Percentiles rank a stretch among this genome's conserved stretches.
Evolutionary conservation across 2,329 filamentous ascomycete genomes (phyloP).

Genomic region (Diplodia mutila): DNA sequence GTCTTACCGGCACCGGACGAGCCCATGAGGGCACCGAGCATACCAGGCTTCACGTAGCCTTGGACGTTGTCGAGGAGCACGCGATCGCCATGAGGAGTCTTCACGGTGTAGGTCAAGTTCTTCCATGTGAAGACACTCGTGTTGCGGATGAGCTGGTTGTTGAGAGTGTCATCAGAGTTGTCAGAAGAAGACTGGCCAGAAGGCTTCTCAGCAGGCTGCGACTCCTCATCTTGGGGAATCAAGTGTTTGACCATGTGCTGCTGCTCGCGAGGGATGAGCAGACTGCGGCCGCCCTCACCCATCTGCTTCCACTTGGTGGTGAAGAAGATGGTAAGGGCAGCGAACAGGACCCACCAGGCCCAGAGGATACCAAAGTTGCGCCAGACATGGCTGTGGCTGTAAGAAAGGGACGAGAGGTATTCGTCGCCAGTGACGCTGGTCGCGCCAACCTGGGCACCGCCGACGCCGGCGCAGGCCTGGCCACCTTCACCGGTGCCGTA

Average conservation of each 20-base stretch:
- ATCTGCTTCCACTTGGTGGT: conserved; percentile 62
- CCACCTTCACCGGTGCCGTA: conserved; percentile 45
- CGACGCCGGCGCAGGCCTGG: conserved; percentile 62
- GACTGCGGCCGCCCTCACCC: conserved; percentile 56
- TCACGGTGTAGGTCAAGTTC: conserved; percentile 27
- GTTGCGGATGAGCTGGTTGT: conserved; percentile 60
- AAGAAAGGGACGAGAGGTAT: conserved; percentile 59
- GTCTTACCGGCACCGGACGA: conserved; percentile 26
- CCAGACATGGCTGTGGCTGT: conserved; percentile 36
- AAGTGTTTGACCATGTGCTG: conserved; percentile 32
- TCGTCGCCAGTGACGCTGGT: conserved; percentile 60
- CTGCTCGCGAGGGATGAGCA: conserved; percentile 65
- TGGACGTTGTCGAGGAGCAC: conserved; percentile 27
- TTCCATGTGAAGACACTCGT: conserved; percentile 71
- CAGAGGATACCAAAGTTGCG: conserved; percentile 47
- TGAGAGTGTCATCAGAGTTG: conserved; percentile 28
- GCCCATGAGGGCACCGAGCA: conserved; percentile 27
- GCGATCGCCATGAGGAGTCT: conserved; percentile 29
- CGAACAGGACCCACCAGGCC: conserved; percentile 66
- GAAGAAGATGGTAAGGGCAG: conserved; percentile 60
- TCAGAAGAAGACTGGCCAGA: not conserved
- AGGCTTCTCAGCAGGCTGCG: conserved; percentile 31
- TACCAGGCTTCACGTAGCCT: conserved; percentile 29
- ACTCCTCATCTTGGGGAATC: conserved; percentile 56
- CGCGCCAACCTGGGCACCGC: conserved; percentile 57